A percentile compares a stretch with the other conserved stretches of the same genome.
Evolutionary conservation across 2,329 filamentous ascomycete genomes (phyloP).

Genomic region (Stachybotrys echinatus): DNA sequence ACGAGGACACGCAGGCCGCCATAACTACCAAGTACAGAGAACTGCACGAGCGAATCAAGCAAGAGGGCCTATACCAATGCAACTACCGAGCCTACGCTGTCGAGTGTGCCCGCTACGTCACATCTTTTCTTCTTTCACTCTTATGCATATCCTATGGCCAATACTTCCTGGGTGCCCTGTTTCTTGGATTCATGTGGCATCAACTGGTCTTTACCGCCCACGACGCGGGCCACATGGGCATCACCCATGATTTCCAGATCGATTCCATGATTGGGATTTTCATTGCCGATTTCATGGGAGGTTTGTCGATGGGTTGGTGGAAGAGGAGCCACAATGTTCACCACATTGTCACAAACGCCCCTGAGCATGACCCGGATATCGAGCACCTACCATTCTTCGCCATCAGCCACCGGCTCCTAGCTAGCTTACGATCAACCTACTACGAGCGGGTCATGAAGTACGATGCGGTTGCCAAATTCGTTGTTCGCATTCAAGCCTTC

Average conservation of each 20-base stretch:
- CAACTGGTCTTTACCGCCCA: conserved; percentile 92
- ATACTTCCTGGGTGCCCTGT: conserved; percentile 66
- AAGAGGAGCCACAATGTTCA: conserved; percentile 95
- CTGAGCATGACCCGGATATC: conserved; percentile 95
- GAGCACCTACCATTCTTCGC: conserved; percentile 87
- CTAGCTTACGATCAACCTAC: conserved; percentile 70
- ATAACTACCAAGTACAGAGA: conserved; percentile 80
- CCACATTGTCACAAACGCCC: conserved; percentile 91
- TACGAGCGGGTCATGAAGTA: conserved; percentile 78
- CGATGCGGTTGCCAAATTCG: conserved; percentile 65
- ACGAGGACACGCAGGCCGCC: conserved; percentile 64
- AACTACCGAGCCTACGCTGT: conserved; percentile 75
- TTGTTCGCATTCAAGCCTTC: conserved; percentile 72
- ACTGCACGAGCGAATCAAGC: conserved; percentile 65
- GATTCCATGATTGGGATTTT: conserved; percentile 86
- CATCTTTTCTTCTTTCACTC: conserved; percentile 58
- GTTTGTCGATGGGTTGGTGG: conserved; percentile 93
- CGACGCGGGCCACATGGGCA: conserved; percentile 95
- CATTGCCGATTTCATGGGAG: conserved; percentile 84
- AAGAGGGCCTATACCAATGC: conserved; percentile 76
- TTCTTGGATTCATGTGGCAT: conserved; percentile 84
- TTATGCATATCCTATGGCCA: conserved; percentile 57
- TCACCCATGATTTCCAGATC: conserved; percentile 81
- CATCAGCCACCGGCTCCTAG: conserved; percentile 75
- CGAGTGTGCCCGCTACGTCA: conserved; percentile 66